These are phyloP conservation scores for Oryza meyeriana DNA, from an alignment of 176 grass and related monocot species.

Conservation along the genomic window DNA sequence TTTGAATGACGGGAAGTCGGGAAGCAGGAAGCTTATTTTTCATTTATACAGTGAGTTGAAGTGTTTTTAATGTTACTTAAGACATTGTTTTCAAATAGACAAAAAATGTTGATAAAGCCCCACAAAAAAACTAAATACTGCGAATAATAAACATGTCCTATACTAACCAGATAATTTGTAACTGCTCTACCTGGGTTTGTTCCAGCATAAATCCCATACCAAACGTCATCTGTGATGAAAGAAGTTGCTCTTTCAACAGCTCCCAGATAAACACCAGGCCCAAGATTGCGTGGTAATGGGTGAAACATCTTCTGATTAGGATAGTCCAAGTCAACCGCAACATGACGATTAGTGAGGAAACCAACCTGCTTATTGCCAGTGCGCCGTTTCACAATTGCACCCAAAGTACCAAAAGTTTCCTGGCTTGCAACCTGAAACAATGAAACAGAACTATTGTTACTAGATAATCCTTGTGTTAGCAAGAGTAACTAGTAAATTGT, in stretches of 20 bases:
- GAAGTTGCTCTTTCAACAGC: conserved; percentile 97
- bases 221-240: conserved; percentile 98
- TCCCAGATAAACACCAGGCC: conserved; percentile 98
- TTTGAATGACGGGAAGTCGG: background rate
- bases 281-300: conserved; percentile 92
- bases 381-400: conserved; percentile 85
- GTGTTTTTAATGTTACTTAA: background rate
- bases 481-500: too few relatives aligned
- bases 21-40: background rate
- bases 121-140: background rate
- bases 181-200: conserved; percentile 91
- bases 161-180: conserved; percentile 31
- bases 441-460: background rate
- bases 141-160: conserved; percentile 11
- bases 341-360: conserved; percentile 93
- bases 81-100: background rate
- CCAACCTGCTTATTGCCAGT: conserved; percentile 93
- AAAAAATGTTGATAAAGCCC: background rate
- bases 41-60: background rate
- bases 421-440: conserved; percentile 86
- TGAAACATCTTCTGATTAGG: conserved; percentile 99
- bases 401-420: conserved; percentile 95
- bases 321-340: conserved; percentile 95
- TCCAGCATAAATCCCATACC: conserved; percentile 97
- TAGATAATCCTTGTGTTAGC: too few relatives aligned